phyloP scores from a whole-genome alignment of 164 flowering plant species.

The Cinnamomum micranthum region DNA sequence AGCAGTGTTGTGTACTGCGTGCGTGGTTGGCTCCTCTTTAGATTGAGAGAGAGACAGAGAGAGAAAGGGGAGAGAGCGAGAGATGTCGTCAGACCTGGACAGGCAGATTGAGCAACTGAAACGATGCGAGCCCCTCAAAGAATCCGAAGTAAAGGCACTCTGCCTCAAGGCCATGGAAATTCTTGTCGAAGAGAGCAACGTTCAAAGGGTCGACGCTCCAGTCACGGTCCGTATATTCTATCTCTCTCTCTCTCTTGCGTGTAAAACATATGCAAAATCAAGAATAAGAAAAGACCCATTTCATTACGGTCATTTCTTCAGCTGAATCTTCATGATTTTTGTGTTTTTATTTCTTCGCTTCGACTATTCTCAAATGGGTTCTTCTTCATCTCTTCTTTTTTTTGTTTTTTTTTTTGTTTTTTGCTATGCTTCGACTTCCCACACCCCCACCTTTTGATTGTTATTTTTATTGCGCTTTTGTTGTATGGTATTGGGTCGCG shows the following conservation, averaged over 20 bases:
- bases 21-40: neutral
- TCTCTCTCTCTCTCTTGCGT: neutral
- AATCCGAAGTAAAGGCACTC: slow-evolving; percentile 90
- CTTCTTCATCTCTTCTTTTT: neutral
- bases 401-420: too few relatives aligned
- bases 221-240: slow-evolving; percentile 54
- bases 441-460: too few relatives aligned
- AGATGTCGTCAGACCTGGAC: slow-evolving; percentile 84
- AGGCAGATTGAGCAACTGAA: slow-evolving; percentile 95
- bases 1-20: too few relatives aligned
- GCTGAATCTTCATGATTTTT: neutral
- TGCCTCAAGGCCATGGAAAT: slow-evolving; percentile 99
- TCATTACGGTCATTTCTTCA: neutral
- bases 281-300: too few relatives aligned
- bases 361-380: neutral
- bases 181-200: slow-evolving; percentile 96
- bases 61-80: slow-evolving; percentile 15
- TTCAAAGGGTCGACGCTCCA: slow-evolving; percentile 94
- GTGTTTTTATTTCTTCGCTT: neutral
- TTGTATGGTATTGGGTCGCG: neutral
- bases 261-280: neutral
- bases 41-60: slow-evolving; percentile 15
- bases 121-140: slow-evolving; percentile 90
- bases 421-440: too few relatives aligned
- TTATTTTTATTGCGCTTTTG: neutral